These are phyloP conservation scores for Tylopilus balloui DNA, from an alignment of 768 basidiomycete genomes.

Conservation along the genomic window DNA sequence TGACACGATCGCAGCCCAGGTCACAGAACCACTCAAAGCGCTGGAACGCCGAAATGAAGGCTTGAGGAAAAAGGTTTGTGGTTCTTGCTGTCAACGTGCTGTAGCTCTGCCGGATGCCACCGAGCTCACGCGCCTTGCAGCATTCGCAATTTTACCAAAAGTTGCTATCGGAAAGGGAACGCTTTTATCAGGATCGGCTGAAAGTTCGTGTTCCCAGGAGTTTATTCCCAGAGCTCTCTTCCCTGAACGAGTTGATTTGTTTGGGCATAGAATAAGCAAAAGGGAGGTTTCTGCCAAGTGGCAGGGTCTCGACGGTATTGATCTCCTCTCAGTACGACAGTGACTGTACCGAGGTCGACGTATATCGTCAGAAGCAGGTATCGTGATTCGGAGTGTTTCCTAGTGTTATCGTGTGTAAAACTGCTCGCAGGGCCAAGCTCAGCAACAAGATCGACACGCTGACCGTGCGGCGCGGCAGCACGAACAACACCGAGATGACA, in stretches of 20 bases:
- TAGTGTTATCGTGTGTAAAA: slow-evolving; percentile 4
- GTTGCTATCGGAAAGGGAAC: slow-evolving; percentile 65
- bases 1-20: slow-evolving; percentile 53
- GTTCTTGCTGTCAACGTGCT: not conserved
- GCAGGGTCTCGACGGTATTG: not conserved
- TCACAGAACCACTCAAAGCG: slow-evolving; percentile 57
- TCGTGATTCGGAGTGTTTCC: not conserved
- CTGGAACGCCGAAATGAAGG: slow-evolving; percentile 63
- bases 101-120: not conserved
- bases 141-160: slow-evolving; percentile 70
- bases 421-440: slow-evolving; percentile 51
- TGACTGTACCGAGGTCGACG: slow-evolving; percentile 69
- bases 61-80: slow-evolving; percentile 58
- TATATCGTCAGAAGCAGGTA: slow-evolving; percentile 76
- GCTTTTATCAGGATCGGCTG: slow-evolving; percentile 57
- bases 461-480: slow-evolving; percentile 69
- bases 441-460: slow-evolving; percentile 74
- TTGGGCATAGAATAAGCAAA: slow-evolving; percentile 29
- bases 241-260: slow-evolving; percentile 1
- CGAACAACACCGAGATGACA: slow-evolving; percentile 71
- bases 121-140: slow-evolving; percentile 35
- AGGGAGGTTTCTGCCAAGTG: slow-evolving; percentile 17
- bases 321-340: slow-evolving; percentile 61
- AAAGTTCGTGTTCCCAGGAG: slow-evolving; percentile 46
- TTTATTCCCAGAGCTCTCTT: not conserved